Conservation (phyloP, 108 stramenopile species). For the Skeletonema marinoi region DNA sequence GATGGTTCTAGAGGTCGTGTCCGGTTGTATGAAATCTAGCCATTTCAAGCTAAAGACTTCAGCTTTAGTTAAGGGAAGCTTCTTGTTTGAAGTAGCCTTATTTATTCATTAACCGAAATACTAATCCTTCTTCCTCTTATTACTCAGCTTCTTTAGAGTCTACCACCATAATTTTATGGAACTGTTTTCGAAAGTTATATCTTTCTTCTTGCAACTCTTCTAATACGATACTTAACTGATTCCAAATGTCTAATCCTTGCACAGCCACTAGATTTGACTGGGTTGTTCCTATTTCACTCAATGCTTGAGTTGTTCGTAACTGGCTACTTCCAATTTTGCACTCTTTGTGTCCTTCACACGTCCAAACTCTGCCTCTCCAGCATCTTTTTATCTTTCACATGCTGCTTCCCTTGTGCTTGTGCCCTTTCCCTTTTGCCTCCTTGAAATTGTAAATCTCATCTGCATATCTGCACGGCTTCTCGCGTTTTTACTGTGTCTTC, state of each 20-base stretch:
- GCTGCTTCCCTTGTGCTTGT: slow-evolving; percentile 6
- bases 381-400: slow-evolving; percentile 22
- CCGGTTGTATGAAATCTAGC: no score
- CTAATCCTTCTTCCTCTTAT: neutral
- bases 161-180: slow-evolving; percentile 12
- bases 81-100: no score
- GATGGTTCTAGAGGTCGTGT: no score
- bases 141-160: slow-evolving; percentile 21
- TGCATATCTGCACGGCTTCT: slow-evolving; percentile 18
- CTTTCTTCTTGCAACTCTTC: slow-evolving; percentile 29
- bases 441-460: slow-evolving; percentile 19
- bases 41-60: no score
- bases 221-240: neutral
- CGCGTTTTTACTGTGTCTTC: slow-evolving; percentile 12
- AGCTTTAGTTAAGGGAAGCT: no score
- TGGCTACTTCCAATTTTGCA: slow-evolving; percentile 15
- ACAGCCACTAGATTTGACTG: slow-evolving; percentile 19
- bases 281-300: slow-evolving; percentile 30
- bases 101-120: neutral
- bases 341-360: slow-evolving; percentile 18
- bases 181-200: slow-evolving; percentile 36
- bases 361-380: slow-evolving; percentile 17
- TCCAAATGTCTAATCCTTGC: slow-evolving; percentile 17
- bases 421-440: slow-evolving; percentile 1
- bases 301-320: slow-evolving; percentile 15